phyloP scores from a whole-genome alignment of 768 basidiomycete species.

The Tricholoma sp. region DNA sequence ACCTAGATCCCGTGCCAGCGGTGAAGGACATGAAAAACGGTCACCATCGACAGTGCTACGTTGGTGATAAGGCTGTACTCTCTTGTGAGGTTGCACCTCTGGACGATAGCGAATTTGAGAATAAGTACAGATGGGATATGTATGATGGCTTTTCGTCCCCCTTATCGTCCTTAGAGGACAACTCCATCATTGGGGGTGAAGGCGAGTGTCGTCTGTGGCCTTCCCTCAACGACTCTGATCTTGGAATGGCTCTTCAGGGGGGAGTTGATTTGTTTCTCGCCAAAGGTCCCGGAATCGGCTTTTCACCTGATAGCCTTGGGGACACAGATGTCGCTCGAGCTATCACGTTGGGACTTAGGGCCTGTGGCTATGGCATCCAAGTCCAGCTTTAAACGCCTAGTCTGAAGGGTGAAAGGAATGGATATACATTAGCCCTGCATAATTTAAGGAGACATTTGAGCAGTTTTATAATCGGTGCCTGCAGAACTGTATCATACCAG shows the following conservation, averaged over 20 bases:
- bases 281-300: constrained; percentile 11
- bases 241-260: constrained; percentile 16
- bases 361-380: constrained; percentile 17
- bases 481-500: neutral
- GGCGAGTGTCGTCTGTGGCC: constrained; percentile 15
- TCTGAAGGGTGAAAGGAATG: neutral
- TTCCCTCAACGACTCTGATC: constrained; percentile 10
- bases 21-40: constrained; percentile 8
- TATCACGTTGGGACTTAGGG: constrained; percentile 17
- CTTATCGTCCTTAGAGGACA: constrained; percentile 8
- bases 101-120: neutral
- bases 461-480: neutral
- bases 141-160: constrained; percentile 5
- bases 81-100: neutral
- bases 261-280: constrained; percentile 9
- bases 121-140: neutral
- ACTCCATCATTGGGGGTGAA: constrained; percentile 7
- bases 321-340: constrained; percentile 22
- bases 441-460: neutral
- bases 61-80: constrained; percentile 12
- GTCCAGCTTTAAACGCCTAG: neutral
- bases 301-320: constrained; percentile 17
- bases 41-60: constrained; percentile 9
- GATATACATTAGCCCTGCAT: neutral
- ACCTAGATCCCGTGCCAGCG: constrained; percentile 7